Evolutionary conservation across 331 rosid genomes (phyloP).

Genomic region (Acacia pycnantha): DNA sequence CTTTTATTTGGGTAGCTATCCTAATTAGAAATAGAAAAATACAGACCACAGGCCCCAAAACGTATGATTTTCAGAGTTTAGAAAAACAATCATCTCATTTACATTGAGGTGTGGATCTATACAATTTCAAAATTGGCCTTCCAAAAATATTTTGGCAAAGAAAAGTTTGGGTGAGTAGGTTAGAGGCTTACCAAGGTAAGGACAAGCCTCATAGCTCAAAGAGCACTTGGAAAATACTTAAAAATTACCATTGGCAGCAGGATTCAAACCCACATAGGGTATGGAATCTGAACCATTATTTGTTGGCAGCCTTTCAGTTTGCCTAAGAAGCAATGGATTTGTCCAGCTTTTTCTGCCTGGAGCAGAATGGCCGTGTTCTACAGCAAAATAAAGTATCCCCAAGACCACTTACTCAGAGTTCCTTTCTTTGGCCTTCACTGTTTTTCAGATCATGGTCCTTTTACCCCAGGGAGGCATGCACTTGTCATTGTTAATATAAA

Average conservation of each 20-base stretch:
- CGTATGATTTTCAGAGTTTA: neutral
- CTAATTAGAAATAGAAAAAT: neutral
- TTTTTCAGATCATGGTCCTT: constrained; percentile 2
- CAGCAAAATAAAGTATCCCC: neutral
- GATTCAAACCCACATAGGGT: neutral
- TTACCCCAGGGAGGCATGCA: neutral
- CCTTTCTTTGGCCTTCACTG: neutral
- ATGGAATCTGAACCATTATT: neutral
- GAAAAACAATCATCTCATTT: neutral
- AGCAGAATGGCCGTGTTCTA: neutral
- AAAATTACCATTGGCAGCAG: neutral
- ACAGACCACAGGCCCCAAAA: neutral
- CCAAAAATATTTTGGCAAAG: neutral
- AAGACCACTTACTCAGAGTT: neutral
- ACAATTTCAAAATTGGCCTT: neutral
- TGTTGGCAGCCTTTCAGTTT: neutral
- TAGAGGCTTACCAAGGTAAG: neutral
- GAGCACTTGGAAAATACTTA: neutral
- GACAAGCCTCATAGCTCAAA: neutral
- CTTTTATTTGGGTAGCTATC: neutral
- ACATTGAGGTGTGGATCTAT: neutral
- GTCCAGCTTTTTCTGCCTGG: neutral
- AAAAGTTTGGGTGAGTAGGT: too few species aligned
- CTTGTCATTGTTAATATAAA: neutral
- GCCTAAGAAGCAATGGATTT: neutral